Evolutionary conservation across 805 yeast species (phyloP), one percentile per base, ranked within the genome.

Genomic region (Komagataella kurtzmanii): DNA sequence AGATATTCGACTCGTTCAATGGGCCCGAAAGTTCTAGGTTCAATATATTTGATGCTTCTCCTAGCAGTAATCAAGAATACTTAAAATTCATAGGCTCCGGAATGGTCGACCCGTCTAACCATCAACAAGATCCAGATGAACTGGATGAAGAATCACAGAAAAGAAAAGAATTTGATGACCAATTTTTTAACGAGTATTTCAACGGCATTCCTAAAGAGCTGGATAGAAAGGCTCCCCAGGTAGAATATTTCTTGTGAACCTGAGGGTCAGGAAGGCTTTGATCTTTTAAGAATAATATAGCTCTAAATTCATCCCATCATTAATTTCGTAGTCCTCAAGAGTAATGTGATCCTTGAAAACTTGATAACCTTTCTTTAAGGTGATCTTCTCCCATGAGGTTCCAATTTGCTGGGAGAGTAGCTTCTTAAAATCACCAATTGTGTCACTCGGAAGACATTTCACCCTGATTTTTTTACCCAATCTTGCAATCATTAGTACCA

Each of bases 11-110:
- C 56, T 65, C 73, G 47, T 78, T 76, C 57, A 79, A 77, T 49
- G 79, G 81, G 23, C 83, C 86, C 48, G 81, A 79, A 51, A 75
- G 79, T 55, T 77, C 71, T 59, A 56, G 69, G 45, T 93, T 91
- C 67, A 93, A 93, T 62, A 96, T 95, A 1, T 93, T 93, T 66
- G 98, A 88, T 56, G 98, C 97, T 12, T 93, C 97, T 6, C 98
- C 98, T 0, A 97, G 89, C 59, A 89, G 90, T 63, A 85, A 81
- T 50, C 77, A 77, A 56, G 84, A 75, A 56, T 74, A 78, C 8
- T 46, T 59, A 49, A 62, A 47, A 67, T 63, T 59, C 73, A 70
- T 75, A 52, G 59, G 57, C 8, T 51, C 53, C 43, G 45, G 24
- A 10, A 21, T n/a, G 18, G 50, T 30, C 14, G 40, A 30, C n/a